Percentiles rank a stretch among this genome's conserved stretches.
These are phyloP conservation scores for Trypanosoma congolense DNA, from an alignment of 208 protist genomes.

Conservation along the genomic window DNA sequence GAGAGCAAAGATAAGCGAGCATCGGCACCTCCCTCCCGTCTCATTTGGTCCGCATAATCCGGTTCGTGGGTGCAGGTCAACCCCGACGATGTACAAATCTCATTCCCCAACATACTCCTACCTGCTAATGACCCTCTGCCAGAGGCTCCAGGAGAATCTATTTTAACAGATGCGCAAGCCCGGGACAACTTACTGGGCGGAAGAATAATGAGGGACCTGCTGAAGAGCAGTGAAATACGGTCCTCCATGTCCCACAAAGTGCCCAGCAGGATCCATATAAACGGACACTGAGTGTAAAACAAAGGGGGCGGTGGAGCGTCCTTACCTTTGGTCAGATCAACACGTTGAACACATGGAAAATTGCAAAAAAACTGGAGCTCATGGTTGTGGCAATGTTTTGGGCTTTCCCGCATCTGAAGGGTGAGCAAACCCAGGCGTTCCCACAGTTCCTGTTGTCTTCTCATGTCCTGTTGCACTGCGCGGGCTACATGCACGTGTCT, in stretches of 20 bases:
- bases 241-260: slow-evolving; percentile 55
- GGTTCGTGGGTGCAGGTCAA: too few species aligned
- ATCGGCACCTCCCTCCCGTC: too few species aligned
- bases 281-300: slow-evolving; percentile 44
- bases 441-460: slow-evolving; percentile 47
- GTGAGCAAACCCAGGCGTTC: slow-evolving; percentile 34
- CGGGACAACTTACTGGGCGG: slow-evolving; percentile 8
- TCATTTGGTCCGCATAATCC: too few species aligned
- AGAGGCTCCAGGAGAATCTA: not conserved
- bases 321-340: slow-evolving; percentile 20
- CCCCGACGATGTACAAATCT: too few species aligned
- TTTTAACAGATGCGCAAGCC: slow-evolving; percentile 3
- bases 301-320: not conserved
- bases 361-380: slow-evolving; percentile 15
- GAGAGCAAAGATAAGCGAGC: too few species aligned
- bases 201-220: slow-evolving; percentile 31
- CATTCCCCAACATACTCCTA: too few species aligned
- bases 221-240: slow-evolving; percentile 57
- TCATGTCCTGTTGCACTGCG: slow-evolving; percentile 35
- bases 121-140: too few species aligned
- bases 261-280: slow-evolving; percentile 63
- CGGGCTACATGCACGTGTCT: slow-evolving; percentile 44
- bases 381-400: slow-evolving; percentile 18
- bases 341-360: slow-evolving; percentile 24
- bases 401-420: slow-evolving; percentile 21